A percentile compares a stretch with the other conserved stretches of the same genome.
Conservation (phyloP, 768 basidiomycete genomes). For the Filobasidium floriforme region DNA sequence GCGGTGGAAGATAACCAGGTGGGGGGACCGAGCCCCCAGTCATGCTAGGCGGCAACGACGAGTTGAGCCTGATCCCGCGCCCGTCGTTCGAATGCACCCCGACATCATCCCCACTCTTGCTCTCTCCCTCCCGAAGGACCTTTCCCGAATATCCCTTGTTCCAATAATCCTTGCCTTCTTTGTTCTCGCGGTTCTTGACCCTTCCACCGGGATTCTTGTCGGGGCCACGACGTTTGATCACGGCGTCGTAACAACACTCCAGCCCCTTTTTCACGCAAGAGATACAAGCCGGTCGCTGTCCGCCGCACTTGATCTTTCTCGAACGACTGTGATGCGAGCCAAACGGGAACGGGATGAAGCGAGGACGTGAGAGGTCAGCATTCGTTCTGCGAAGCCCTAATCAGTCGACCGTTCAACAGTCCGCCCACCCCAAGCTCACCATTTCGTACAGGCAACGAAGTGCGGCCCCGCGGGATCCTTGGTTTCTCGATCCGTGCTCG, state of each 20-base stretch:
- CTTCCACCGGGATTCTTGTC: slow-evolving; percentile 25
- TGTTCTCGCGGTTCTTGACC: slow-evolving; percentile 15
- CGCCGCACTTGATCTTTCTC: slow-evolving; percentile 28
- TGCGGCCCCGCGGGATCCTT: background rate
- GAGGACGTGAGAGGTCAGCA: too few species aligned
- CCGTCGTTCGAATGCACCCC: background rate
- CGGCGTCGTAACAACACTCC: slow-evolving; percentile 24
- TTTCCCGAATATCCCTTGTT: background rate
- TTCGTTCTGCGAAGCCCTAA: background rate
- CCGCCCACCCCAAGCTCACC: too few species aligned
- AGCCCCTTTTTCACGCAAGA: slow-evolving; percentile 24
- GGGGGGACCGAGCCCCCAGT: background rate
- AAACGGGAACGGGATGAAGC: too few species aligned
- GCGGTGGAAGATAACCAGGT: background rate
- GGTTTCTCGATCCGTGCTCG: background rate
- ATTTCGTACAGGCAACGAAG: slow-evolving; percentile 23
- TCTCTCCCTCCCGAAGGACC: background rate
- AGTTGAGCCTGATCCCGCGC: background rate
- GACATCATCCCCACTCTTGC: background rate
- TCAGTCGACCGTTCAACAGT: too few species aligned
- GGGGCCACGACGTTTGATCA: slow-evolving; percentile 26
- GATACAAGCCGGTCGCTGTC: slow-evolving; percentile 17
- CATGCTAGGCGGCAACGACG: background rate
- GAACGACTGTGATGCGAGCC: slow-evolving; percentile 14
- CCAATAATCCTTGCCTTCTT: background rate